These are phyloP conservation scores for Chaetomium cochliodes DNA, from an alignment of 495 filamentous ascomycete genomes.

Conservation along the genomic window DNA sequence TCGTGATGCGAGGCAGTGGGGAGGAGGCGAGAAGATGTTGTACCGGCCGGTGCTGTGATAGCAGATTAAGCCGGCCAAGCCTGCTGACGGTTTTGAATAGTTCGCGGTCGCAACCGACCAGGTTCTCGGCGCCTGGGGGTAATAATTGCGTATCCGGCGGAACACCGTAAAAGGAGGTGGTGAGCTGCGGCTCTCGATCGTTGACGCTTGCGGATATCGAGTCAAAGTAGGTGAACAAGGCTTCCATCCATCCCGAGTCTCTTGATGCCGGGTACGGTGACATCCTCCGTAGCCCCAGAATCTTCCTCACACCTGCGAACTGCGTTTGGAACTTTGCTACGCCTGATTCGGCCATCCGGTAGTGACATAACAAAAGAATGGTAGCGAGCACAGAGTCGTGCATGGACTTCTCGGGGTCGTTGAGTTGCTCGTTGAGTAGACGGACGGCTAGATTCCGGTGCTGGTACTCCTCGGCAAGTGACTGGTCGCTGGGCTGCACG, in stretches of 20 bases:
- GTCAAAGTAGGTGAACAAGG: slow-evolving; percentile 95
- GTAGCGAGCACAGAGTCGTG: slow-evolving; percentile 90
- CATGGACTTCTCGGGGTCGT: slow-evolving; percentile 66
- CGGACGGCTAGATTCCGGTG: slow-evolving; percentile 81
- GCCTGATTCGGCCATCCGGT: slow-evolving; percentile 90
- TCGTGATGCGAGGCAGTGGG: slow-evolving; percentile 26
- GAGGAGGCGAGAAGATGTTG: slow-evolving; percentile 36
- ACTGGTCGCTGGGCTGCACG: slow-evolving; percentile 47
- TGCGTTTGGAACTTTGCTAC: slow-evolving; percentile 90
- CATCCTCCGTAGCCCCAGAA: slow-evolving; percentile 75
- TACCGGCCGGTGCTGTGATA: slow-evolving; percentile 71
- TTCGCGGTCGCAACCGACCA: slow-evolving; percentile 81
- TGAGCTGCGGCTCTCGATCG: slow-evolving; percentile 85
- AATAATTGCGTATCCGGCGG: slow-evolving; percentile 69
- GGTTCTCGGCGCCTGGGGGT: slow-evolving; percentile 61
- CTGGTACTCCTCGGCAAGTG: slow-evolving; percentile 70
- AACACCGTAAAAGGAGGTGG: slow-evolving; percentile 59
- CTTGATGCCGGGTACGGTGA: slow-evolving; percentile 65
- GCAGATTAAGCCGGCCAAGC: slow-evolving; percentile 81
- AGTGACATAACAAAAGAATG: slow-evolving; percentile 82
- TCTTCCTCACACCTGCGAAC: slow-evolving; percentile 90
- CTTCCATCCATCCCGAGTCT: slow-evolving; percentile 78
- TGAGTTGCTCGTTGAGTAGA: slow-evolving; percentile 77
- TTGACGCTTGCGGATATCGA: slow-evolving; percentile 92
- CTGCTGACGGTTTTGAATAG: slow-evolving; percentile 76